Evolutionary conservation across 148 eudicot genomes (phyloP).

Genomic region (Linanthus parryae): DNA sequence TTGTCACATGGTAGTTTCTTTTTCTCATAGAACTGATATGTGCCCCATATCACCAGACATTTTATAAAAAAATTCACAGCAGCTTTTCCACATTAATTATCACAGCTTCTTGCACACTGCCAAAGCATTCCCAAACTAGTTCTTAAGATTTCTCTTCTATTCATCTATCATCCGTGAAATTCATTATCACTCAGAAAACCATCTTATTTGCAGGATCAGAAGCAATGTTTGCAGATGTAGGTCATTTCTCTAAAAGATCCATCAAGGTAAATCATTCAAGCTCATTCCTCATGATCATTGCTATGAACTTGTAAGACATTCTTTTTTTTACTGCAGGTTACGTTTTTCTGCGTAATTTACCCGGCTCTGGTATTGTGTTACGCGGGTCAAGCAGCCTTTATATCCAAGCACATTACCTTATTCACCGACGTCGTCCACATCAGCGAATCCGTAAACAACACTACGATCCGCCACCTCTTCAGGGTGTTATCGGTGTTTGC

Average conservation of each 20-base stretch:
- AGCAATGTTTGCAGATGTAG: conserved; percentile 48
- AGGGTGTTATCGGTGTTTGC: conserved; percentile 35
- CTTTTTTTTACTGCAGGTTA: conserved; percentile 22
- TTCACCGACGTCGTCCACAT: conserved; percentile 23
- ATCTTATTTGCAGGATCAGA: conserved; percentile 42
- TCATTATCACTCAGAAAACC: too few species aligned
- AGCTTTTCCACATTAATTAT: too few species aligned
- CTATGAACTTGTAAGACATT: background rate
- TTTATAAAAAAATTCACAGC: too few species aligned
- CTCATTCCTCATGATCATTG: background rate
- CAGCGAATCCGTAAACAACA: conserved; percentile 32
- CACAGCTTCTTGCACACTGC: too few species aligned
- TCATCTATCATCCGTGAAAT: too few species aligned
- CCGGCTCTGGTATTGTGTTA: conserved; percentile 40
- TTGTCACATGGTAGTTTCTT: too few species aligned
- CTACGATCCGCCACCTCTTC: conserved; percentile 36
- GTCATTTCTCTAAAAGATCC: conserved; percentile 41
- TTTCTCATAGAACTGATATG: too few species aligned
- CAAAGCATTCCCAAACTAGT: too few species aligned
- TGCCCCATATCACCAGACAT: too few species aligned
- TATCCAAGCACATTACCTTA: conserved; percentile 19
- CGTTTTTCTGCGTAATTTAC: conserved; percentile 37
- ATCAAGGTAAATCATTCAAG: conserved; percentile 24
- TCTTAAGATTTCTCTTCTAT: too few species aligned
- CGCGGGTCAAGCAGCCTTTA: conserved; percentile 49